Percentiles rank a stretch among this genome's conserved stretches.
These are phyloP conservation scores for Dimocarpus longan DNA, from an alignment of 345 rosid species.

Conservation along the genomic window DNA sequence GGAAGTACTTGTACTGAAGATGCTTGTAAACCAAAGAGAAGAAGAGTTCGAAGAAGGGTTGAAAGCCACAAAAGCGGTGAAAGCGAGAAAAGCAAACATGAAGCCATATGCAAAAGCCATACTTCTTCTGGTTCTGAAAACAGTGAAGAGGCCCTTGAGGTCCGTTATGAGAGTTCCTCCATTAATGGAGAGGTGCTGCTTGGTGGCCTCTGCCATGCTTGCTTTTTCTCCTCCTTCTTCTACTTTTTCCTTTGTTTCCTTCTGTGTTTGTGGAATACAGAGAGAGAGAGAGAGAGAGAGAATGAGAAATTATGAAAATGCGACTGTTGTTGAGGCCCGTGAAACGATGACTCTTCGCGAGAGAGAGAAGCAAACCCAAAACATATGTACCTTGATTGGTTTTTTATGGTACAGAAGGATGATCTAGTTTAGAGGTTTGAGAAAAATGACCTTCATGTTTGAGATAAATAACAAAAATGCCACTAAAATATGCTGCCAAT, in stretches of 20 bases:
- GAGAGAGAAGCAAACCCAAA: not conserved
- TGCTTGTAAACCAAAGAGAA: conserved; percentile 54
- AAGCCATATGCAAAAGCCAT: conserved; percentile 62
- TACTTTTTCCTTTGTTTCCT: not conserved
- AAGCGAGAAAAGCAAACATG: conserved; percentile 62
- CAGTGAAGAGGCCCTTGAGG: conserved; percentile 42
- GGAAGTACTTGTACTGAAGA: conserved; percentile 31
- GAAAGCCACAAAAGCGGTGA: conserved; percentile 70
- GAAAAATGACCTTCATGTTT: not conserved
- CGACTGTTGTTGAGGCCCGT: too few relatives aligned
- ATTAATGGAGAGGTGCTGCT: conserved; percentile 39
- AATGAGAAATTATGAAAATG: not conserved
- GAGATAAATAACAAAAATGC: not conserved
- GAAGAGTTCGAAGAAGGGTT: conserved; percentile 59
- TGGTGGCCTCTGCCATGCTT: conserved; percentile 64
- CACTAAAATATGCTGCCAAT: not conserved
- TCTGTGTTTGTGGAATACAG: not conserved
- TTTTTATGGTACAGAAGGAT: not conserved
- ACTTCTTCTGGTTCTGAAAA: conserved; percentile 55
- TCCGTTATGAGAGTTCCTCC: conserved; percentile 47
- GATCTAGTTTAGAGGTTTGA: not conserved
- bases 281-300: conserved; percentile 18
- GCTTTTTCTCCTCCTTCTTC: not conserved
- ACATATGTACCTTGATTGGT: not conserved
- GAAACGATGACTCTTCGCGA: not conserved